A percentile compares a stretch with the other conserved stretches of the same genome.
These are phyloP conservation scores for Fraxinus sp. DNA, from an alignment of 305 asterid genomes.

Conservation along the genomic window DNA sequence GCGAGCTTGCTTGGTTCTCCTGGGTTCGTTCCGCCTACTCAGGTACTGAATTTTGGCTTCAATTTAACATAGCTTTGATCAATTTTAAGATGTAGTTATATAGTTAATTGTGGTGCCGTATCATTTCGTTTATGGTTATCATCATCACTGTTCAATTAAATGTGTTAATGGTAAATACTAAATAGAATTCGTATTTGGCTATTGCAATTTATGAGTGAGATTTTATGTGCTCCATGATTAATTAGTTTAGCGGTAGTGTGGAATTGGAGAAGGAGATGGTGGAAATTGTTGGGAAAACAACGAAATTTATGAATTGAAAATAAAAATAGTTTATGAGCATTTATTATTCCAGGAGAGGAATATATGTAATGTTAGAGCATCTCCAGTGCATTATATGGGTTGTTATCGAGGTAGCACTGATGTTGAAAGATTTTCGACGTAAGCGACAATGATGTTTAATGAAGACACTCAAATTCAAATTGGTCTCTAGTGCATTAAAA, in stretches of 20 bases:
- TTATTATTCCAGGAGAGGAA: neutral
- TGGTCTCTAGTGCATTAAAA: neutral
- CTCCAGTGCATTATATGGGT: neutral
- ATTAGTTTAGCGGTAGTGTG: neutral
- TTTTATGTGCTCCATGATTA: neutral
- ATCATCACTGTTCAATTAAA: neutral
- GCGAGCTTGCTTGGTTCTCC: conserved; percentile 72
- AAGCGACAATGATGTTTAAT: neutral
- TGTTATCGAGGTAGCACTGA: neutral
- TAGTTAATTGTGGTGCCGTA: neutral
- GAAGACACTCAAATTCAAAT: neutral
- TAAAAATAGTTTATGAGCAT: neutral
- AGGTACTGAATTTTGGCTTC: conserved; percentile 42
- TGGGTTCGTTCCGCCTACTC: conserved; percentile 47
- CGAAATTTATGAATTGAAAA: neutral
- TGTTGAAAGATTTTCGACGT: neutral
- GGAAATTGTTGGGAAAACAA: neutral
- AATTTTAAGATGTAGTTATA: neutral
- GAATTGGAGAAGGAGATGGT: neutral
- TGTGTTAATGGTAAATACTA: conserved; percentile 11
- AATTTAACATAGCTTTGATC: neutral
- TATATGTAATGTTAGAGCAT: neutral
- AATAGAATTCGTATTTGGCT: conserved; percentile 6
- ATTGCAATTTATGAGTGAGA: neutral
- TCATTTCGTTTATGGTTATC: neutral